These are phyloP conservation scores for Isatis tinctoria DNA, from an alignment of 345 rosid genomes.

Conservation along the genomic window DNA sequence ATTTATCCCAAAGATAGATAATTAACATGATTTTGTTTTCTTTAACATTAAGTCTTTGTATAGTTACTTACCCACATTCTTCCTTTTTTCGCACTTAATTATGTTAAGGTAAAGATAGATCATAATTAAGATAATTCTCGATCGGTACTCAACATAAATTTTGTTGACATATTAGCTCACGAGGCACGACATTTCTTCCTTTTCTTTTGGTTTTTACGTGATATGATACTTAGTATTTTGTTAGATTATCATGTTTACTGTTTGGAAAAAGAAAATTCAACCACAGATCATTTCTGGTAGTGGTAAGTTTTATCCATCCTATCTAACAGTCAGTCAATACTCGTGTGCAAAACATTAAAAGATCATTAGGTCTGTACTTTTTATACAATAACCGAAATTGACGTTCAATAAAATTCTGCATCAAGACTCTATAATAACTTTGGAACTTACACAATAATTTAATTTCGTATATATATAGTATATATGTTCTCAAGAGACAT, in stretches of 20 bases:
- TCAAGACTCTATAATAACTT: background rate
- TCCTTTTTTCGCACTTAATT: background rate
- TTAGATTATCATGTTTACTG: background rate
- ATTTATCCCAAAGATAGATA: background rate
- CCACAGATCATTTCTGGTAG: background rate
- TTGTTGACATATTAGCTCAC: background rate
- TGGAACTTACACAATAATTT: background rate
- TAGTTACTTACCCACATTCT: background rate
- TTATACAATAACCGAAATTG: background rate
- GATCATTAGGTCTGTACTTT: background rate
- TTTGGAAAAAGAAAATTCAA: background rate
- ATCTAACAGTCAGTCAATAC: conserved; percentile 4
- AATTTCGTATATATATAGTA: background rate
- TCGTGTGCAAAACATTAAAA: background rate
- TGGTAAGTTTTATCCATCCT: background rate
- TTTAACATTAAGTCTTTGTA: background rate
- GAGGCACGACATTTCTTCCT: background rate
- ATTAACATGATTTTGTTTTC: background rate
- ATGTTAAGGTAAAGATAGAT: too few relatives aligned
- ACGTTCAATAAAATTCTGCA: background rate
- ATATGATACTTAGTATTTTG: background rate
- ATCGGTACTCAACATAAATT: too few relatives aligned
- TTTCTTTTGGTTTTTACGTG: background rate
- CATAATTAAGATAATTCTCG: too few relatives aligned
- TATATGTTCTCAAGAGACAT: background rate